Percentiles rank a stretch among this genome's conserved stretches.
phyloP scores from a whole-genome alignment of 202 grass and related monocot species.

The Setaria italica region DNA sequence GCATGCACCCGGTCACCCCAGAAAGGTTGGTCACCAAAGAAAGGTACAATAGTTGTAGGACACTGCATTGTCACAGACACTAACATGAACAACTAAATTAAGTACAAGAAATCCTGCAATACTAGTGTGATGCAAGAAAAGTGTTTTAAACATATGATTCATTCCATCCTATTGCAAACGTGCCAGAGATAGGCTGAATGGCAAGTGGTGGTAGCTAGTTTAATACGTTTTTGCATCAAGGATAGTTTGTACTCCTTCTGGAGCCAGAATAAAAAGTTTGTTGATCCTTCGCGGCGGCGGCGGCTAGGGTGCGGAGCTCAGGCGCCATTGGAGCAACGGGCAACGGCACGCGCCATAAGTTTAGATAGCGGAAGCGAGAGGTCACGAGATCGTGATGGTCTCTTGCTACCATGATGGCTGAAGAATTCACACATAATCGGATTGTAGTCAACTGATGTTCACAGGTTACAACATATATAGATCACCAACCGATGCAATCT shows the following conservation, averaged over 20 bases:
- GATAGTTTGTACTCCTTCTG: slow-evolving; percentile 10
- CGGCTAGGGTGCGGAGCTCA: too few species aligned
- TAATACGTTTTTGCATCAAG: not conserved
- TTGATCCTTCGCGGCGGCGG: not conserved
- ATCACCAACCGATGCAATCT: too few species aligned
- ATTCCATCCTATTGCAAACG: not conserved
- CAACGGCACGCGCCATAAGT: too few species aligned
- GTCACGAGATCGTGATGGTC: too few species aligned
- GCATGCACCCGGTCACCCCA: slow-evolving; percentile 91
- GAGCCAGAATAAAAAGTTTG: not conserved
- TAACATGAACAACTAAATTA: slow-evolving; percentile 37
- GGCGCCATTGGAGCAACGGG: too few species aligned
- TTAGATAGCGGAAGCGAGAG: too few species aligned
- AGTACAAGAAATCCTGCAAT: slow-evolving; percentile 30
- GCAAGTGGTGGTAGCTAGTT: not conserved
- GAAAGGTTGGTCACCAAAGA: slow-evolving; percentile 97
- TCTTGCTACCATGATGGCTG: too few species aligned
- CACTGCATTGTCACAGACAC: slow-evolving; percentile 58
- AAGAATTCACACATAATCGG: too few species aligned
- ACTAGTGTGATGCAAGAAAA: not conserved
- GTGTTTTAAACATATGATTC: not conserved
- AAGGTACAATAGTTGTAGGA: slow-evolving; percentile 90
- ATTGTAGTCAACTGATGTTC: too few species aligned
- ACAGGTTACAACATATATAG: too few species aligned
- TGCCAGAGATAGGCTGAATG: not conserved